These are phyloP conservation scores for Suhomyces coccinellae DNA, from an alignment of 1,139 yeast species.

Conservation along the genomic window DNA sequence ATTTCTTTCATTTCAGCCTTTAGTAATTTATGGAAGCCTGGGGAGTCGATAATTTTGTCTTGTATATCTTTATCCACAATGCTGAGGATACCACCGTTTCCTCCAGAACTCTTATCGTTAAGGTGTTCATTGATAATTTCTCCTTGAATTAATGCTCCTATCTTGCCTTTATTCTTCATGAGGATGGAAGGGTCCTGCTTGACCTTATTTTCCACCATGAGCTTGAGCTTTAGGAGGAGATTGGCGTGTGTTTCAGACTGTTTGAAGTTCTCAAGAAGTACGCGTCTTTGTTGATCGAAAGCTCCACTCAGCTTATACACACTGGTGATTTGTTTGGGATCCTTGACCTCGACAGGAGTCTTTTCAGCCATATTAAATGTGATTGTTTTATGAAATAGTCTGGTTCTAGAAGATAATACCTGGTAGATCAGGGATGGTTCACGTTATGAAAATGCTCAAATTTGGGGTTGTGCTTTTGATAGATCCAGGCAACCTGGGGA, in stretches of 20 bases:
- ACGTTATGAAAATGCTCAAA: no score
- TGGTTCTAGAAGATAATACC: background rate
- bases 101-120: slow-evolving; percentile 10
- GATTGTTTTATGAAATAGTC: background rate
- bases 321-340: slow-evolving; percentile 43
- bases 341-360: slow-evolving; percentile 16
- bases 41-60: slow-evolving; percentile 47
- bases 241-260: slow-evolving; percentile 45
- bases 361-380: background rate
- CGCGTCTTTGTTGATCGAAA: slow-evolving; percentile 49
- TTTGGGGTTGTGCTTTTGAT: no score
- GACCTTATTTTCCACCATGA: slow-evolving; percentile 49
- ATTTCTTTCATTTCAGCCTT: slow-evolving; percentile 38
- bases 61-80: slow-evolving; percentile 50
- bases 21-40: slow-evolving; percentile 38
- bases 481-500: no score
- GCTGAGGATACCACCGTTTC: slow-evolving; percentile 23
- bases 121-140: slow-evolving; percentile 34
- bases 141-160: slow-evolving; percentile 56
- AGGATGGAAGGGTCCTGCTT: slow-evolving; percentile 51
- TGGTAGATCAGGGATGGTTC: background rate
- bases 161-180: slow-evolving; percentile 51
- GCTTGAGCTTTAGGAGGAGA: slow-evolving; percentile 41
- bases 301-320: slow-evolving; percentile 52
- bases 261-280: slow-evolving; percentile 46